Evolutionary conservation across 306 rosid genomes (phyloP), one percentile per base, ranked within the genome.

Genomic region (Castanea sativa): DNA sequence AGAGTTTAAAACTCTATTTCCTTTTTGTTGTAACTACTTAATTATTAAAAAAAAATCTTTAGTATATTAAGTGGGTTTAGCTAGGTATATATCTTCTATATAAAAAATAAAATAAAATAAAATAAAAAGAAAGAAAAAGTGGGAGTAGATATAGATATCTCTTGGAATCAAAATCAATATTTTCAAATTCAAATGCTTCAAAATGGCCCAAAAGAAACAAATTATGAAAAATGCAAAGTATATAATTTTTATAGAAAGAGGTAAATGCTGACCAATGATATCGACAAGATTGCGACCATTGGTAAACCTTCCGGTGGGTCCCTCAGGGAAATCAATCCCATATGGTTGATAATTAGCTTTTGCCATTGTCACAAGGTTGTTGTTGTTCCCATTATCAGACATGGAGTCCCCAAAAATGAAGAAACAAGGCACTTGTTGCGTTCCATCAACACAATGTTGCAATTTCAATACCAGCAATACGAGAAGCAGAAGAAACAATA

Each of bases 321-420:
- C 78, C 5, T 13, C 1, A 2, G 78, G 64, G 38, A 75, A 82
- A 38, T 82, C 85, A 11, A 82, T 63, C 9, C 85, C 85, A 77
- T 82, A 82, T 5, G 85, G 85, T 3, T 0, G 38, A 57, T 77
- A 77, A 30, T 77, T 82, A 25, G 16, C 71, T 35, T 82, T 82
- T 4, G 82, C 79, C 6, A 0, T 5, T 1, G 85, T 82, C 14
- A 0, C 0, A 49, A 72, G 78, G 30, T 2, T 0, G 72, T 82
- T 82, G 23, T 82, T 82, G 19, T 82, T 82, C 6, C 85, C 85
- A 56, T 51, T 63, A 8, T 82, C 85, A 13, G 65, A 27, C 12
- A 73, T 3, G 1, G 85, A 82, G 58, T 82, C 79, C 13, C 85
- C 85, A 29, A 82, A 77, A 15, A 67, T 43, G 72, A 82, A 82